phyloP scores from a whole-genome alignment of 257 asterid species.

The Schizonepeta tenuifolia region DNA sequence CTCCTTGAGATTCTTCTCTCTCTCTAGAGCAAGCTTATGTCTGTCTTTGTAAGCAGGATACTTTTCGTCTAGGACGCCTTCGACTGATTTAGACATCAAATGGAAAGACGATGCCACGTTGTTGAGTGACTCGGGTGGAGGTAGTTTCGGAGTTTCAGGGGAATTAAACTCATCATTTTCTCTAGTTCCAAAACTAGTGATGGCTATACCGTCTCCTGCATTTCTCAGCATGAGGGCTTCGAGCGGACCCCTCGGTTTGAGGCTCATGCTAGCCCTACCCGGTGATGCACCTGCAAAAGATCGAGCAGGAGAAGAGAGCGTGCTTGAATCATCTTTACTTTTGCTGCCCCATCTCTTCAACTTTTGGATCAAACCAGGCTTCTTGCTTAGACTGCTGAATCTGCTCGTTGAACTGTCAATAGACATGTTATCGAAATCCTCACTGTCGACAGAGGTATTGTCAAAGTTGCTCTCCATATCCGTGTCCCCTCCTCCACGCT shows the following conservation, averaged over 20 bases:
- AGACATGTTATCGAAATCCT: slow-evolving; percentile 79
- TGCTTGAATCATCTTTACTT: slow-evolving; percentile 71
- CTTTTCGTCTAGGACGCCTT: slow-evolving; percentile 83
- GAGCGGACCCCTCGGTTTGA: slow-evolving; percentile 69
- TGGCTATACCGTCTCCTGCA: slow-evolving; percentile 74
- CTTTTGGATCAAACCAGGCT: slow-evolving; percentile 79
- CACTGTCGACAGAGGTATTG: slow-evolving; percentile 85
- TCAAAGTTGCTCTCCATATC: slow-evolving; percentile 90
- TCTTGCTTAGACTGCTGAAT: slow-evolving; percentile 71
- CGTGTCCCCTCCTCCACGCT: slow-evolving; percentile 93
- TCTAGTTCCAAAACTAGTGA: slow-evolving; percentile 72
- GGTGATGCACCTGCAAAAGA: slow-evolving; percentile 78
- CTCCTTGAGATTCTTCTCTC: slow-evolving; percentile 82
- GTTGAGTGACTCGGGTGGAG: slow-evolving; percentile 49
- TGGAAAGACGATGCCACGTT: slow-evolving; percentile 77
- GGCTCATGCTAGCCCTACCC: slow-evolving; percentile 51
- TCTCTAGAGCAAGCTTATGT: slow-evolving; percentile 88
- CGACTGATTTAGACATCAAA: slow-evolving; percentile 90
- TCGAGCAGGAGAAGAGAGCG: slow-evolving; percentile 76
- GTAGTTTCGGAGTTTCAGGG: slow-evolving; percentile 50
- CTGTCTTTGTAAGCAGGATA: slow-evolving; percentile 90
- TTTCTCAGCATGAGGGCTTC: slow-evolving; percentile 89
- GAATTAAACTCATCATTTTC: slow-evolving; percentile 62
- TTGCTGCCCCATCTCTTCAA: slow-evolving; percentile 90
- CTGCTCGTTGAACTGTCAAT: slow-evolving; percentile 74